phyloP scores from a whole-genome alignment of 106 monocot genomes.

The Alisma plantagoaquatica region DNA sequence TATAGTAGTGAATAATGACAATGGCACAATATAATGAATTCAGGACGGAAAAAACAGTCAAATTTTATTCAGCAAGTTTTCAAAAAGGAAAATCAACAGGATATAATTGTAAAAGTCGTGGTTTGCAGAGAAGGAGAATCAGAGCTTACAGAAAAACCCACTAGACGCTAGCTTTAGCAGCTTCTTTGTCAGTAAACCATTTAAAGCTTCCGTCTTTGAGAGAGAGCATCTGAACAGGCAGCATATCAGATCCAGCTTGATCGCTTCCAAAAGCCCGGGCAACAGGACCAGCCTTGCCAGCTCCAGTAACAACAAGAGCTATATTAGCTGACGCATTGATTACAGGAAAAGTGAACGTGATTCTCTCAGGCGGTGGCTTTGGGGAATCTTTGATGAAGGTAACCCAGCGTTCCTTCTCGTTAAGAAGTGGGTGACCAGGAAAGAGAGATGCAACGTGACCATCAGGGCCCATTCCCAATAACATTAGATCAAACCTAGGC shows the following conservation, averaged over 20 bases:
- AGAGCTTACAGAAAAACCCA: too few species aligned
- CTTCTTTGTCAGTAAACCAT: constrained; percentile 21
- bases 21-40: too few species aligned
- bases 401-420: constrained; percentile 14
- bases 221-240: constrained; percentile 20
- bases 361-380: constrained; percentile 26
- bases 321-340: constrained; percentile 22
- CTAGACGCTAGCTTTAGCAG: too few species aligned
- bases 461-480: constrained; percentile 28
- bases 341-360: constrained; percentile 29
- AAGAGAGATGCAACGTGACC: constrained; percentile 27
- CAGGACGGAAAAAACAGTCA: too few species aligned
- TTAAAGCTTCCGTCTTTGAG: constrained; percentile 15
- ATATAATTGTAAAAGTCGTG: too few species aligned
- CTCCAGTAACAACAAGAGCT: constrained; percentile 15
- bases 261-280: constrained; percentile 2
- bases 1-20: too few species aligned
- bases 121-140: too few species aligned
- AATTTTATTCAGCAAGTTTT: too few species aligned
- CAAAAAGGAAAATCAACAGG: too few species aligned
- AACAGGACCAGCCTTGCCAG: constrained; percentile 12
- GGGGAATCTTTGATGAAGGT: constrained; percentile 22
- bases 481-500: constrained; percentile 21
- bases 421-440: constrained; percentile 13
- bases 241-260: not conserved